These are phyloP conservation scores for Symbiodinium natans DNA, from an alignment of 73 alveolate species.

Conservation along the genomic window DNA sequence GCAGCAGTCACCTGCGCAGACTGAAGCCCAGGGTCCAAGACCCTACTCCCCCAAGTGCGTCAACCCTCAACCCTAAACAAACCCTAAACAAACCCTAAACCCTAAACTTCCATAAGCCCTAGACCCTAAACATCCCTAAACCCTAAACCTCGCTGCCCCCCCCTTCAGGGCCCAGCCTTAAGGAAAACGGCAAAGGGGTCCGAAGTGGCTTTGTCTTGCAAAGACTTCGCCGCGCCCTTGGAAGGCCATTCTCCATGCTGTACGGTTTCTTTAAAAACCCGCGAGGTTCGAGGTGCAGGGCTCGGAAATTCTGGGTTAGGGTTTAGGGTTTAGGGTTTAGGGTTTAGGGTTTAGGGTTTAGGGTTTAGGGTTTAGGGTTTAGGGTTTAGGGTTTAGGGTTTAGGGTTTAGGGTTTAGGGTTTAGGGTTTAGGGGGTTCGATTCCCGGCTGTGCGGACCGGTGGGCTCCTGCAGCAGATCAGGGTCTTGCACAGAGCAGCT, in stretches of 20 bases:
- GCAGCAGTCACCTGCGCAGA: not conserved
- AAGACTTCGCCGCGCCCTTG: conserved; percentile 66
- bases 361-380: not conserved
- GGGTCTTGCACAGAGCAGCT: too few relatives aligned
- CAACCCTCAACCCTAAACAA: too few relatives aligned
- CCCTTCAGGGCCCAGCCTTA: not conserved
- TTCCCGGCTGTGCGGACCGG: too few relatives aligned
- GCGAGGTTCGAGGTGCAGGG: too few relatives aligned
- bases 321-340: too few relatives aligned
- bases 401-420: not conserved
- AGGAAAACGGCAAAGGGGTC: conserved; percentile 85
- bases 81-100: not conserved
- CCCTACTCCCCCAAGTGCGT: not conserved
- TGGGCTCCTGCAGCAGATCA: too few relatives aligned
- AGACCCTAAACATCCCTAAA: not conserved
- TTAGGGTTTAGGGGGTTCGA: not conserved
- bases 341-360: not conserved
- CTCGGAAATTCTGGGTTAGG: too few relatives aligned
- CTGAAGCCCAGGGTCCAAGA: not conserved
- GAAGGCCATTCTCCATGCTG: not conserved
- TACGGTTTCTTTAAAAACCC: too few relatives aligned
- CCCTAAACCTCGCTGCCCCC: not conserved
- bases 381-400: not conserved
- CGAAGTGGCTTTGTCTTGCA: conserved; percentile 23
- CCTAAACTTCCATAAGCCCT: not conserved